Evolutionary conservation across 202 grass and related monocot species (phyloP).

Genomic region (Eragrostis tef): DNA sequence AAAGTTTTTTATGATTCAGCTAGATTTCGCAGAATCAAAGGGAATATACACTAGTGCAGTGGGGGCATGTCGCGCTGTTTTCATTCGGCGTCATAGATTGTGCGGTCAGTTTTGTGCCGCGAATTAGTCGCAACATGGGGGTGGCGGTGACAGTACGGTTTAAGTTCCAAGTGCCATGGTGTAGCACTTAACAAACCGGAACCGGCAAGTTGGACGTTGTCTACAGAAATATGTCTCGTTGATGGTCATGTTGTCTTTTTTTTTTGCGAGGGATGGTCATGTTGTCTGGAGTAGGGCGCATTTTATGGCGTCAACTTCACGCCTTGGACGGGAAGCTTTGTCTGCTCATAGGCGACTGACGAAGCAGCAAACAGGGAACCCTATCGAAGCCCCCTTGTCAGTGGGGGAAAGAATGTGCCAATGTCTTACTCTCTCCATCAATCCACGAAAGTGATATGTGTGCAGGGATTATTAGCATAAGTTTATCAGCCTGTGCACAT

Average conservation of each 20-base stretch:
- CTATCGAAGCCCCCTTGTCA: not conserved
- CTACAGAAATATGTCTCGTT: not conserved
- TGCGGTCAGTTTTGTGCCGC: not conserved
- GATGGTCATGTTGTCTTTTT: not conserved
- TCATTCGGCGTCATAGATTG: not conserved
- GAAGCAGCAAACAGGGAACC: not conserved
- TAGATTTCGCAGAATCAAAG: too few species aligned
- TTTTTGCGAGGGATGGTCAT: not conserved
- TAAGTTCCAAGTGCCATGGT: not conserved
- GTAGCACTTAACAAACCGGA: not conserved
- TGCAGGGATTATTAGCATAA: too few species aligned
- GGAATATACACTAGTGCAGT: too few species aligned
- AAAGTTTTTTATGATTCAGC: too few species aligned
- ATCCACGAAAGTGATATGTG: too few species aligned
- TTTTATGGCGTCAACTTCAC: not conserved
- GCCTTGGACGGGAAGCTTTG: not conserved
- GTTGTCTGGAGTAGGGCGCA: not conserved
- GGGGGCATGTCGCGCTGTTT: not conserved
- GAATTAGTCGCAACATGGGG: not conserved
- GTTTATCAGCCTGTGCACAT: too few species aligned
- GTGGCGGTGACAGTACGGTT: not conserved
- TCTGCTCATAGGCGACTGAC: not conserved
- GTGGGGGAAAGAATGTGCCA: too few species aligned
- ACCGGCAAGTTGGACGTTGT: not conserved
- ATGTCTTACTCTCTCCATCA: too few species aligned